These are phyloP conservation scores for Termitomyces sp. DNA, from an alignment of 768 basidiomycete genomes.

Conservation along the genomic window DNA sequence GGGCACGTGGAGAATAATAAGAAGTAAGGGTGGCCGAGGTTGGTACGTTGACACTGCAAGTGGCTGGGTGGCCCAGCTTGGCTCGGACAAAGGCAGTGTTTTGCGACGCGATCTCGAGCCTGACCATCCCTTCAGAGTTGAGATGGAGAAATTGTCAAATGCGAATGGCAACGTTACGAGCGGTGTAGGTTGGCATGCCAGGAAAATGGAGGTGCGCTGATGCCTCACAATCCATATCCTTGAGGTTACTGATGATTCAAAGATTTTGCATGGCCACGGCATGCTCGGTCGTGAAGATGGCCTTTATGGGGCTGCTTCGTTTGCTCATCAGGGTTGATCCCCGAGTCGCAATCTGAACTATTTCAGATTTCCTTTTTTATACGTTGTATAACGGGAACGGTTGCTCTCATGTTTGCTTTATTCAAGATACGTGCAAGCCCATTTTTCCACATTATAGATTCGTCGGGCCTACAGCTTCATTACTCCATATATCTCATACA, in stretches of 20 bases:
- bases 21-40: slow-evolving; percentile 87
- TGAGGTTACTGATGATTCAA: not conserved
- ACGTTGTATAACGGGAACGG: too few species aligned
- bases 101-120: slow-evolving; percentile 53
- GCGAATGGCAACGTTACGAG: slow-evolving; percentile 88
- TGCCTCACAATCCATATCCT: not conserved
- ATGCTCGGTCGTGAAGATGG: slow-evolving; percentile 92
- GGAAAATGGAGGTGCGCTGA: slow-evolving; percentile 91
- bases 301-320: slow-evolving; percentile 89
- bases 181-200: slow-evolving; percentile 90
- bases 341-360: not conserved
- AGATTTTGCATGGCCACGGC: slow-evolving; percentile 85
- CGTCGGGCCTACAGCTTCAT: not conserved
- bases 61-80: slow-evolving; percentile 61
- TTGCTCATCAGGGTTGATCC: slow-evolving; percentile 81
- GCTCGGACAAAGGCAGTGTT: slow-evolving; percentile 32
- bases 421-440: not conserved
- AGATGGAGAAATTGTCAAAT: slow-evolving; percentile 67
- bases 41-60: slow-evolving; percentile 93
- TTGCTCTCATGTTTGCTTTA: not conserved
- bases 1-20: slow-evolving; percentile 83
- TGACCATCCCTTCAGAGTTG: slow-evolving; percentile 63
- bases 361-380: not conserved
- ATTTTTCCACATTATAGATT: not conserved
- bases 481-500: not conserved